Evolutionary conservation across 1,284 basidiomycete species (phyloP).

Genomic region (Flammula alnicola): DNA sequence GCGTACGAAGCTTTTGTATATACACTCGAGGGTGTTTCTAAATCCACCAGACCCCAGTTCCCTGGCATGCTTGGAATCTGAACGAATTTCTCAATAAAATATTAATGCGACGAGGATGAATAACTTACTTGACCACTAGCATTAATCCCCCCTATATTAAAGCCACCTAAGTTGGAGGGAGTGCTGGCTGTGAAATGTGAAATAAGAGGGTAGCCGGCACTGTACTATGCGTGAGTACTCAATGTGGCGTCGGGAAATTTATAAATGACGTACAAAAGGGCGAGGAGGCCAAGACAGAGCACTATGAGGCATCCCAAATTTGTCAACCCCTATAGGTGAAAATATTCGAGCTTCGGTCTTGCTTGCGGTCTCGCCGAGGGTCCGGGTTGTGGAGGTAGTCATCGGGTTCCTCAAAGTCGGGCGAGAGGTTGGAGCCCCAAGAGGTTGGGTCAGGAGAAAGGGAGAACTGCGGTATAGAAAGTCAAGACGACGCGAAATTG

Average conservation of each 20-base stretch:
- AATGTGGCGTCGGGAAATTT: neutral
- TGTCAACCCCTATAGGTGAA: conserved; percentile 70
- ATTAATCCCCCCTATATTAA: conserved; percentile 80
- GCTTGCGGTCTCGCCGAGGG: conserved; percentile 68
- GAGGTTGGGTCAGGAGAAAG: conserved; percentile 70
- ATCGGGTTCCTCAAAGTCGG: conserved; percentile 63
- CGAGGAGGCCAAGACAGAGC: conserved; percentile 62
- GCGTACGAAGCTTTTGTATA: conserved; percentile 64
- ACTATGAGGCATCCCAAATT: conserved; percentile 81
- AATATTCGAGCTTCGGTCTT: conserved; percentile 63
- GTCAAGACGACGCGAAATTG: conserved; percentile 3
- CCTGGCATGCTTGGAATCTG: conserved; percentile 70
- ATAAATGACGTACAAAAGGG: conserved; percentile 66
- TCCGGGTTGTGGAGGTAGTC: conserved; percentile 79
- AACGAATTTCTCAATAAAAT: conserved; percentile 12
- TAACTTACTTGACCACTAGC: conserved; percentile 71
- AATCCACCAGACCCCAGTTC: conserved; percentile 76
- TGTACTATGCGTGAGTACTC: conserved; percentile 30
- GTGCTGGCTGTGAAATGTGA: conserved; percentile 61
- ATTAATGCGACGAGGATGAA: conserved; percentile 35
- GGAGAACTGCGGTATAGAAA: conserved; percentile 62
- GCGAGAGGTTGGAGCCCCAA: conserved; percentile 70
- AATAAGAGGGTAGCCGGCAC: conserved; percentile 84
- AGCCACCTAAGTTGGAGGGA: conserved; percentile 65
- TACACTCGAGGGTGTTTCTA: conserved; percentile 69